These are phyloP conservation scores for Tolypocladium amazonense DNA, from an alignment of 2,329 filamentous ascomycete species.

Conservation along the genomic window DNA sequence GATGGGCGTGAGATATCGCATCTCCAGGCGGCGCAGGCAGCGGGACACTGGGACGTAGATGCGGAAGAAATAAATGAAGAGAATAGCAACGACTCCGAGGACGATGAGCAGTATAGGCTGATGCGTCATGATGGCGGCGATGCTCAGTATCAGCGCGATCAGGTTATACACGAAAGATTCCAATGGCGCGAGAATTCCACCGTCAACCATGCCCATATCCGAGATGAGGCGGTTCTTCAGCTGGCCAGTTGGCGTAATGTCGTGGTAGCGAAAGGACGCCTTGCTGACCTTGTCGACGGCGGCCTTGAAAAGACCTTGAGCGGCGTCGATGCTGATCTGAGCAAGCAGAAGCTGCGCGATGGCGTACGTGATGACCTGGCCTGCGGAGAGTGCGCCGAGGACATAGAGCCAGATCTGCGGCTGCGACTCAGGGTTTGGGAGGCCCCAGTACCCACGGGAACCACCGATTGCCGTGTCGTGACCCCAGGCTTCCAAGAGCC, in stretches of 20 bases:
- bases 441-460: slow-evolving; percentile 15
- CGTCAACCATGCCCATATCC: slow-evolving; percentile 83
- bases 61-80: slow-evolving; percentile 65
- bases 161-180: slow-evolving; percentile 58
- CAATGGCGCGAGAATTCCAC: slow-evolving; percentile 68
- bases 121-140: slow-evolving; percentile 68
- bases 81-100: slow-evolving; percentile 52
- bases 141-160: slow-evolving; percentile 61
- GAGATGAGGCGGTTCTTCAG: slow-evolving; percentile 89
- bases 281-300: slow-evolving; percentile 65
- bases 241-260: slow-evolving; percentile 77
- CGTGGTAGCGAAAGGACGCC: slow-evolving; percentile 83
- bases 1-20: slow-evolving; percentile 78
- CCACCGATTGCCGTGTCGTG: slow-evolving; percentile 34
- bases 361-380: slow-evolving; percentile 48
- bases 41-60: slow-evolving; percentile 76
- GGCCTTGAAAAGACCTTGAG: slow-evolving; percentile 61
- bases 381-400: slow-evolving; percentile 55
- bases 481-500: slow-evolving; percentile 82
- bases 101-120: slow-evolving; percentile 70
- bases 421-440: slow-evolving; percentile 54
- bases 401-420: slow-evolving; percentile 65
- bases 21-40: slow-evolving; percentile 72
- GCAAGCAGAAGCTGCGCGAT: slow-evolving; percentile 58
- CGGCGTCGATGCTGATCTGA: slow-evolving; percentile 69